Evolutionary conservation across 148 eudicot species (phyloP).

Genomic region (Rhododendron kiyosumense): DNA sequence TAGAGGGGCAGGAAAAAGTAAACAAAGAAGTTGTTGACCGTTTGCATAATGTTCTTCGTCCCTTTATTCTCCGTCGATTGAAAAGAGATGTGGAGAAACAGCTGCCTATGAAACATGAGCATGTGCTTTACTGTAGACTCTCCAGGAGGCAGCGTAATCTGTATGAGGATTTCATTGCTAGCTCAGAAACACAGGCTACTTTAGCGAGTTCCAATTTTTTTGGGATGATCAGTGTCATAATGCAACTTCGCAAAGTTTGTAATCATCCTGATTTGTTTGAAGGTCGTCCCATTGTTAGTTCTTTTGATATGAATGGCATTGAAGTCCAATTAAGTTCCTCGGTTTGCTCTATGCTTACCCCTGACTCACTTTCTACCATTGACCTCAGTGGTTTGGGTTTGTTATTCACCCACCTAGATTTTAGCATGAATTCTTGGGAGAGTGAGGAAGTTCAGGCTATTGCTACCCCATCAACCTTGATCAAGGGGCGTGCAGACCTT

Average conservation of each 20-base stretch:
- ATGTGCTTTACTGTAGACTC: slow-evolving; percentile 91
- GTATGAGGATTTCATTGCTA: slow-evolving; percentile 98
- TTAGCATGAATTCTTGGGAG: slow-evolving; percentile 91
- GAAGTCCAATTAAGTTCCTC: slow-evolving; percentile 70
- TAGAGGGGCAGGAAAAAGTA: slow-evolving; percentile 94
- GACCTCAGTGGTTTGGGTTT: slow-evolving; percentile 74
- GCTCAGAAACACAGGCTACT: slow-evolving; percentile 96
- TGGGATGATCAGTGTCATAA: slow-evolving; percentile 95
- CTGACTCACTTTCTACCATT: slow-evolving; percentile 54
- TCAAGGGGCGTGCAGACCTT: slow-evolving; percentile 40
- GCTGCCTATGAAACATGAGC: slow-evolving; percentile 87
- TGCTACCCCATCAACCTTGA: slow-evolving; percentile 83
- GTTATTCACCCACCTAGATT: slow-evolving; percentile 76
- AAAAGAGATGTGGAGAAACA: slow-evolving; percentile 98
- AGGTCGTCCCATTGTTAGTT: slow-evolving; percentile 97
- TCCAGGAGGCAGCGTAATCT: slow-evolving; percentile 95
- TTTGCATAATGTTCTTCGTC: slow-evolving; percentile 94
- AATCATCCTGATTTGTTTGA: slow-evolving; percentile 99
- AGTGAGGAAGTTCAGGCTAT: slow-evolving; percentile 84
- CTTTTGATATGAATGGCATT: slow-evolving; percentile 93
- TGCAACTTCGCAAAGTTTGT: slow-evolving; percentile 99
- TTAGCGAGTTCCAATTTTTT: slow-evolving; percentile 86
- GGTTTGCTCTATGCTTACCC: slow-evolving; percentile 63
- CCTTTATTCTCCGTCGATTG: slow-evolving; percentile 92
- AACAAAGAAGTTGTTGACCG: slow-evolving; percentile 98